Percentiles rank a stretch among this genome's conserved stretches.
Evolutionary conservation across 106 monocot genomes (phyloP).

Genomic region (Iris macrosiphon): DNA sequence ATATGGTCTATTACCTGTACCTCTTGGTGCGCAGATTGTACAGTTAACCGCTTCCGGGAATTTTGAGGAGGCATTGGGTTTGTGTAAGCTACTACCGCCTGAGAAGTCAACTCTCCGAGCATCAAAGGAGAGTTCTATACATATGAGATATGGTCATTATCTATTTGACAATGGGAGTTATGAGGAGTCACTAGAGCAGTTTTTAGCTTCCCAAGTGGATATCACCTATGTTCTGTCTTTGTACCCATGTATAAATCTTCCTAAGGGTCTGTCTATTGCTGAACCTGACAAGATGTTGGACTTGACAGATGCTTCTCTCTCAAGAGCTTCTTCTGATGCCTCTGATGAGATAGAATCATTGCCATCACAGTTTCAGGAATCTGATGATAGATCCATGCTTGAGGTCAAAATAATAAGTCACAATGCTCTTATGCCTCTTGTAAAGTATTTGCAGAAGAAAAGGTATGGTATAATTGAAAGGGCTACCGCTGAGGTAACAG

Average conservation of each 20-base stretch:
- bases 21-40: conserved; percentile 97
- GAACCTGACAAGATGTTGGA: conserved; percentile 42
- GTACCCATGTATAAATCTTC: conserved; percentile 77
- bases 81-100: conserved; percentile 94
- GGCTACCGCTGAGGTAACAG: conserved; percentile 91
- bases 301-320: conserved; percentile 37
- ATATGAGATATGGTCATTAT: conserved; percentile 87
- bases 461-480: conserved; percentile 76
- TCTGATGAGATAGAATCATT: conserved; percentile 74
- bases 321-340: conserved; percentile 68
- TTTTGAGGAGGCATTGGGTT: conserved; percentile 94
- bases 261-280: conserved; percentile 32
- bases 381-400: conserved; percentile 58
- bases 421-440: conserved; percentile 74
- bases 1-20: conserved; percentile 85
- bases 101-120: conserved; percentile 91
- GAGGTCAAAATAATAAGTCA: conserved; percentile 74
- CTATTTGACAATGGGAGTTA: conserved; percentile 86
- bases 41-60: conserved; percentile 97
- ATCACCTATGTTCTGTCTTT: conserved; percentile 81
- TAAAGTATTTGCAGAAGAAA: conserved; percentile 90
- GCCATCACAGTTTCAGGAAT: conserved; percentile 40
- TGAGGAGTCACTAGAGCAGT: conserved; percentile 92
- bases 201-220: conserved; percentile 92
- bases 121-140: conserved; percentile 89